Base-by-base conservation (phyloP, 2,329 filamentous ascomycete species). In the Fusarium goolgardi region DNA sequence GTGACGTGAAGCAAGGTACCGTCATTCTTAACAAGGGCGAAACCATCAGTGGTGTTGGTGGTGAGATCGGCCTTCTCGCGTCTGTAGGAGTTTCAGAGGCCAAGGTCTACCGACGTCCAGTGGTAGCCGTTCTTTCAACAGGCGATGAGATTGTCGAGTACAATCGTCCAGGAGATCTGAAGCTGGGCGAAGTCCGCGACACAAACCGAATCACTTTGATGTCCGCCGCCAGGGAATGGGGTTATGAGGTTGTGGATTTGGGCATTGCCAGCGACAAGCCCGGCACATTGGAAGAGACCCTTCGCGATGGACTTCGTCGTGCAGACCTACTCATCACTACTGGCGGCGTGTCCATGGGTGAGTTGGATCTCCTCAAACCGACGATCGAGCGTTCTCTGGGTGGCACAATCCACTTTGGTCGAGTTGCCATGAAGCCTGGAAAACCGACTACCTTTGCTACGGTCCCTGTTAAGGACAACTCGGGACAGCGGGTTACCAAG, bases 381-480 rank as follows among this genome's bases (percentile, higher is more conserved):
- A 98, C 95, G 0, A 92, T 99, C 73, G 96, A 98, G 81, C 90
- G 95, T 41, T 85, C 89, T 2, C 86, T 99, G 1, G 93, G 94
- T 58, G 96, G 96, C 10, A 96, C 90, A 0, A 97, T 99, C 70
- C 96, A 97, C 79, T 99, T 99, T 73, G 96, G 96, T 25, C 91
- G 96, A 5, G 96, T 99, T 4, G 88, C 91, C 55, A 98, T 99
- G 96, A 99, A 99, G 82, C 96, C 96, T 0, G 96, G 96, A 6
- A 99, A 98, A 79, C 96, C 96, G 3, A 97, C 94, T 0, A 99
- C 96, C 0, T 99, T 99, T 78, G 96, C 96, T 4, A 97, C 93
- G 0, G 86, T 98, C 0, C 90, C 92, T 2, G 82, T 86, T 39
- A 90, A 89, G 77, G 82, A 87, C 61, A 85, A 86, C 64, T 75